Conservation (phyloP, 179 eudicot genomes). For the Heliamphora pulchella region DNA sequence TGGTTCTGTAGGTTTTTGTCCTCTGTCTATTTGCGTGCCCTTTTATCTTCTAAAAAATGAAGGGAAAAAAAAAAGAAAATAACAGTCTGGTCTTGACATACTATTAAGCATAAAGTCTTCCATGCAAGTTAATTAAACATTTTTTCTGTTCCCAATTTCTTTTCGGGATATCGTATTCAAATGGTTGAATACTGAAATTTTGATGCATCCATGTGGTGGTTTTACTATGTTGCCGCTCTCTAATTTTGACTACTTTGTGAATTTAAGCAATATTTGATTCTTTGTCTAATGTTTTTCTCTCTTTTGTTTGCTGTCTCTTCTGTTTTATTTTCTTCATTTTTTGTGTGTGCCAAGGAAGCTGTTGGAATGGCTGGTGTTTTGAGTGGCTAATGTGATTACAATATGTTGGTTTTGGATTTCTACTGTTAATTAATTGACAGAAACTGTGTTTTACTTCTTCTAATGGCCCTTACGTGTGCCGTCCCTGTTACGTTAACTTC, state of each 20-base stretch:
- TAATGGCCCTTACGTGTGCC: not conserved
- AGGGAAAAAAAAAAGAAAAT: not conserved
- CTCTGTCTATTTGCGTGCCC: not conserved
- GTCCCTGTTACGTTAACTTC: too few species aligned
- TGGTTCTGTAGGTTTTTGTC: not conserved
- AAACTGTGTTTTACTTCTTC: not conserved
- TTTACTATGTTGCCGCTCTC: not conserved
- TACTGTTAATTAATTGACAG: not conserved
- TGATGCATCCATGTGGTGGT: not conserved
- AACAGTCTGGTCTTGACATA: not conserved
- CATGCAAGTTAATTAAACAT: not conserved
- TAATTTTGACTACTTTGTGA: not conserved
- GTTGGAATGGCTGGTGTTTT: not conserved
- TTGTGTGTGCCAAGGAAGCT: not conserved
- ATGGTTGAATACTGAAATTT: constrained; percentile 3
- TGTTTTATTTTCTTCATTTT: not conserved
- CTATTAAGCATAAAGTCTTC: not conserved
- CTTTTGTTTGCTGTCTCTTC: not conserved
- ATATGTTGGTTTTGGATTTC: not conserved
- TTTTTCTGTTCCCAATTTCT: not conserved
- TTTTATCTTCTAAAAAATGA: not conserved
- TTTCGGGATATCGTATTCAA: not conserved
- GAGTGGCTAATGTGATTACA: not conserved
- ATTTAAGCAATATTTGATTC: not conserved
- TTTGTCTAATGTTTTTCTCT: not conserved